Evolutionary conservation across 495 filamentous ascomycete species (phyloP), one percentile per base, ranked within the genome.

Genomic region (Bacidia gigantensis): DNA sequence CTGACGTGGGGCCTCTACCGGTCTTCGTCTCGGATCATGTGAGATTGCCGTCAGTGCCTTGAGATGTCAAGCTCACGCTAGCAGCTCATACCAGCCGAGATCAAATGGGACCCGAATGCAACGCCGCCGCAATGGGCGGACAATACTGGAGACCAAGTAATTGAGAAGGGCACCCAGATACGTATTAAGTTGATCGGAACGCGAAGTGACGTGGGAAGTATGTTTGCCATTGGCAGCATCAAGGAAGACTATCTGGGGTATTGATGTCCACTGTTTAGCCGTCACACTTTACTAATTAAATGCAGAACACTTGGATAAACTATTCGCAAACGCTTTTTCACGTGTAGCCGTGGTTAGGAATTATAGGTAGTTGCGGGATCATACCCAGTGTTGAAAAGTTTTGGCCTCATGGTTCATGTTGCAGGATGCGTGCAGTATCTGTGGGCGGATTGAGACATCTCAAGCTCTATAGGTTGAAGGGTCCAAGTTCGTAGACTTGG

Each of bases 141-240:
- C 65, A 82, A 92, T 60, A n/a, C n/a, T 14, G 87, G 82, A 46
- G 93, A 95, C 48, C 87, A 89, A 60, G 84, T 89, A 12, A 95
- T 97, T 60, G 89, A 95, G 66, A 87, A 87, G 40, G 89, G 87
- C 26, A 89, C 90, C 10, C 89, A 94, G 62, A 75, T 98, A 57
- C 85, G 92, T 14, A 80, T 96, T 53, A 95, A 95, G 68, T 81
- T 98, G 46, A 82, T 95, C 47, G 93, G 93, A 58, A 83, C 89
- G 12, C 79, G 94, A 64, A 87, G 81, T 49, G 92, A 96, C 60
- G 86, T 97, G 43, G 87, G 83, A 23, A 82, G 84, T 58, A 92
- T 98, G 77, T 95, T 83, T 72, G 92, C 90, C 26, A 94, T 97
- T 65, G 93, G 88, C 39, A 97, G 86, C 32, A 95, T 98, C 64